Evolutionary conservation across 768 basidiomycete genomes (phyloP).

Genomic region (Pleurotus tuoliensis): DNA sequence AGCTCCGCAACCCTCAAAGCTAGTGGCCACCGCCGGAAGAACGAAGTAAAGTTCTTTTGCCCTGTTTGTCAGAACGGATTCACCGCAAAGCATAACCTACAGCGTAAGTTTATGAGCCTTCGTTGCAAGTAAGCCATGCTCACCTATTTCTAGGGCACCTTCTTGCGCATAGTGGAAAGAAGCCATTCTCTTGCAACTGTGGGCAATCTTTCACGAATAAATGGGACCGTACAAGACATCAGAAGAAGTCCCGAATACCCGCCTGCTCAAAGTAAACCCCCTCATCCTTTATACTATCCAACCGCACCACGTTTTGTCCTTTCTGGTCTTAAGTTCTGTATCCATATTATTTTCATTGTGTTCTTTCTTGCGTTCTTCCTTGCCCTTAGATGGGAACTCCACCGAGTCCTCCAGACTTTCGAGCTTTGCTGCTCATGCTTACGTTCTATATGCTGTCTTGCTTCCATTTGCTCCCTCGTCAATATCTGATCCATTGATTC

Average conservation of each 20-base stretch:
- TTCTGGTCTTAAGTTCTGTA: background rate
- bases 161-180: background rate
- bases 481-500: background rate
- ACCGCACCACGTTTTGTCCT: background rate
- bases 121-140: background rate
- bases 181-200: slow-evolving; percentile 3
- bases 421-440: background rate
- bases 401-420: background rate
- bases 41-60: slow-evolving; percentile 3
- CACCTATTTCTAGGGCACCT: background rate
- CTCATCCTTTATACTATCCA: background rate
- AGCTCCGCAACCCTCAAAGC: slow-evolving; percentile 2
- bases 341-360: background rate
- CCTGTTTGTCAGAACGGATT: slow-evolving; percentile 1
- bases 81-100: slow-evolving; percentile 5
- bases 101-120: background rate
- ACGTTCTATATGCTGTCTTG: background rate
- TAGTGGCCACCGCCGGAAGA: slow-evolving; percentile 2
- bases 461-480: background rate
- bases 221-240: slow-evolving; percentile 6
- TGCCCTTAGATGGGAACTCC: background rate
- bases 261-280: background rate
- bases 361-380: background rate
- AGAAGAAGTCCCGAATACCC: slow-evolving; percentile 5
- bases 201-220: slow-evolving; percentile 4